Conservation (phyloP, 441 rosid genomes). For the Populus tomentosa region DNA sequence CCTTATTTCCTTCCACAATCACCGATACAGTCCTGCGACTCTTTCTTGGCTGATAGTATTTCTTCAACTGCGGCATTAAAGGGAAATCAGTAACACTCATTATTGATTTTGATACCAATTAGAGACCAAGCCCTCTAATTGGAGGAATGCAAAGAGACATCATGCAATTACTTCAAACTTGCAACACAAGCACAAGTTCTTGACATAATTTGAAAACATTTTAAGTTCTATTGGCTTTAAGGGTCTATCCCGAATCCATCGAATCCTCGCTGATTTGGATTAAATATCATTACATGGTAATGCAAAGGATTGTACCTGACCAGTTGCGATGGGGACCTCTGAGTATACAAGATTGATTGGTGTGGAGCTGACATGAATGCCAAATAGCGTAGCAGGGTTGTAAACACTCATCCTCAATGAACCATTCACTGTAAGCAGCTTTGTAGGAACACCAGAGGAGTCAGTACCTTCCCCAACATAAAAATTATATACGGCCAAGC, state of each 20-base stretch:
- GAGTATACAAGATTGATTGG: slow-evolving; percentile 67
- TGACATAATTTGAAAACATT: background rate
- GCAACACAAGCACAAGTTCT: background rate
- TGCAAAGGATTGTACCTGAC: slow-evolving; percentile 45
- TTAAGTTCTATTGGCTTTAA: background rate
- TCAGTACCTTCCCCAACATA: slow-evolving; percentile 83
- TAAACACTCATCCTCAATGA: slow-evolving; percentile 58
- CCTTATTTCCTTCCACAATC: slow-evolving; percentile 56
- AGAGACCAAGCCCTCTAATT: background rate
- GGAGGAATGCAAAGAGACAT: background rate
- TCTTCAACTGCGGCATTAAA: slow-evolving; percentile 61
- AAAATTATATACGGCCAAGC: slow-evolving; percentile 55
- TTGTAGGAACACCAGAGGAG: slow-evolving; percentile 77
- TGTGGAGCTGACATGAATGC: slow-evolving; percentile 77
- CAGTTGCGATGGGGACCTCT: slow-evolving; percentile 66
- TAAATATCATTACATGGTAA: background rate
- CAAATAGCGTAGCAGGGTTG: slow-evolving; percentile 82
- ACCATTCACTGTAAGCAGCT: slow-evolving; percentile 67
- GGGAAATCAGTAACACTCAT: background rate
- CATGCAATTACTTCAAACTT: background rate
- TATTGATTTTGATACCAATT: background rate
- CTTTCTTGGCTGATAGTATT: slow-evolving; percentile 85
- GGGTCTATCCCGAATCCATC: too few species aligned
- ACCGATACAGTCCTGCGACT: slow-evolving; percentile 59
- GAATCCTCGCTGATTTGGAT: background rate